phyloP scores from a whole-genome alignment of 495 filamentous ascomycete species.

The Filosporella fistucella region DNA sequence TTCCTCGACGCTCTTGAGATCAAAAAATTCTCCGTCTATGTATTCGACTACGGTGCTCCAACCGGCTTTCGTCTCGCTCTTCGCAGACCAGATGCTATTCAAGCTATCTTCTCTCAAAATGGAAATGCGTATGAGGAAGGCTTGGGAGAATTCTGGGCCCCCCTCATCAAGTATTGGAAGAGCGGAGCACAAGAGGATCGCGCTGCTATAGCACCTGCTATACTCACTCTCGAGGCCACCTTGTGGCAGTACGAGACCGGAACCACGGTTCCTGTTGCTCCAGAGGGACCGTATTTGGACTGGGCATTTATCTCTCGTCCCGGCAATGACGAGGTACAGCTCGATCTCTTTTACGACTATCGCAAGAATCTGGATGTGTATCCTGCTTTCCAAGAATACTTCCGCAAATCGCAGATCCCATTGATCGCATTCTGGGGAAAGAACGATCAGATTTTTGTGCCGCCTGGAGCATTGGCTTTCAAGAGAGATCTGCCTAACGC shows the following conservation, averaged over 20 bases:
- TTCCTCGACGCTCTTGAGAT: constrained; percentile 42
- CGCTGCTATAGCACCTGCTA: constrained; percentile 28
- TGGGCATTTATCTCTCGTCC: constrained; percentile 43
- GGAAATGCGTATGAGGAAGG: constrained; percentile 63
- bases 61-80: constrained; percentile 51
- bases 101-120: constrained; percentile 56
- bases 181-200: constrained; percentile 32
- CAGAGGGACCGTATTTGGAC: constrained; percentile 48
- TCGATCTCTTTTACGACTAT: constrained; percentile 54
- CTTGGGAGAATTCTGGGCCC: constrained; percentile 52
- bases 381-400: constrained; percentile 53
- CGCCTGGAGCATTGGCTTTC: constrained; percentile 56
- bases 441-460: constrained; percentile 53
- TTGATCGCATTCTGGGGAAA: constrained; percentile 60
- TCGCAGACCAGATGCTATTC: constrained; percentile 37
- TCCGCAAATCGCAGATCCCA: constrained; percentile 47
- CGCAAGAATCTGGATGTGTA: constrained; percentile 42
- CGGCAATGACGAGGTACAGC: constrained; percentile 50
- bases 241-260: constrained; percentile 53
- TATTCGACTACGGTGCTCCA: constrained; percentile 66
- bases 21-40: constrained; percentile 48
- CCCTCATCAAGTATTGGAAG: constrained; percentile 43
- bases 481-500: constrained; percentile 47
- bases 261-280: constrained; percentile 36
- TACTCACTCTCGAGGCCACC: constrained; percentile 43